A percentile compares a stretch with the other conserved stretches of the same genome.
Evolutionary conservation across 2,329 filamentous ascomycete genomes (phyloP).

Genomic region (Aspergillus glaucus): DNA sequence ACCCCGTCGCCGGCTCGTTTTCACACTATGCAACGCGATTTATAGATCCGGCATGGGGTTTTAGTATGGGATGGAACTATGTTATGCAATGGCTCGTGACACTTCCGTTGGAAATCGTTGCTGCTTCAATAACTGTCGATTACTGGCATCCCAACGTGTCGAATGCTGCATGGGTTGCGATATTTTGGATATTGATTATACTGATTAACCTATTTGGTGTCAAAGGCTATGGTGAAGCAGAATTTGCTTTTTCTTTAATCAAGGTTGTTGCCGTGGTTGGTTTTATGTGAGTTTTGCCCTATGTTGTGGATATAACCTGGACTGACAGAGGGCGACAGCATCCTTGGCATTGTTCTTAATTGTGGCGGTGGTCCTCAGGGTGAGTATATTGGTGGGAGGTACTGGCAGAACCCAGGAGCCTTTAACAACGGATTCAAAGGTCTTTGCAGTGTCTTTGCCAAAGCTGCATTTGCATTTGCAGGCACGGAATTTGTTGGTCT

Average conservation of each 20-base stretch:
- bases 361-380: constrained; percentile 67
- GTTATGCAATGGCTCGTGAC: constrained; percentile 74
- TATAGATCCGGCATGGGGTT: constrained; percentile 87
- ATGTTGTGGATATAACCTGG: neutral
- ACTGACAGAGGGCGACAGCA: constrained; percentile 29
- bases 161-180: constrained; percentile 69
- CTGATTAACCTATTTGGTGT: constrained; percentile 83
- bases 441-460: constrained; percentile 58
- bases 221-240: constrained; percentile 81
- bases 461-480: constrained; percentile 56
- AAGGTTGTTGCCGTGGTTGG: constrained; percentile 82
- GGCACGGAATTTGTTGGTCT: constrained; percentile 59
- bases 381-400: constrained; percentile 72
- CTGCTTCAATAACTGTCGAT: constrained; percentile 74
- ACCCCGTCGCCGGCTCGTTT: constrained; percentile 87
- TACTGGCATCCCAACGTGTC: constrained; percentile 66
- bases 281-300: constrained; percentile 61
- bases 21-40: constrained; percentile 92
- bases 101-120: constrained; percentile 78
- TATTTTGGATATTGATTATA: constrained; percentile 75
- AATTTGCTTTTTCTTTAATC: constrained; percentile 79
- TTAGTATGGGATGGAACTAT: constrained; percentile 95
- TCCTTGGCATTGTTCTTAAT: constrained; percentile 80
- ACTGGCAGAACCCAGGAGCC: constrained; percentile 75
- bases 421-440: constrained; percentile 62